Evolutionary conservation across 2,329 filamentous ascomycete species (phyloP).

Genomic region (Colletotrichum destructivum): DNA sequence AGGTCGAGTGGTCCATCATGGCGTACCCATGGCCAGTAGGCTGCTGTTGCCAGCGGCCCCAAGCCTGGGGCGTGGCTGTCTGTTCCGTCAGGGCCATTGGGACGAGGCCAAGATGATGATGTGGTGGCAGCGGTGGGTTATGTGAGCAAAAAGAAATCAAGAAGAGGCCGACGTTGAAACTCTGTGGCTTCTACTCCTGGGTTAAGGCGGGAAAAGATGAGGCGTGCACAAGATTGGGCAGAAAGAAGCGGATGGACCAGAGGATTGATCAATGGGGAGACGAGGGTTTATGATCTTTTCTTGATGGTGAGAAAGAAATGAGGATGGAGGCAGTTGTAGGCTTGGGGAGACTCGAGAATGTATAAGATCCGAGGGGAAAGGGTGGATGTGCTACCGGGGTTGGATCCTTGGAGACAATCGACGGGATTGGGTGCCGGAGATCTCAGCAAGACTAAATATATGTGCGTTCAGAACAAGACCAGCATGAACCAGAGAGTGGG

Average conservation of each 20-base stretch:
- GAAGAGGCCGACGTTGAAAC: background rate
- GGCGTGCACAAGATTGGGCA: background rate
- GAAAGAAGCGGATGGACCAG: conserved; percentile 25
- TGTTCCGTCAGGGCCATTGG: conserved; percentile 65
- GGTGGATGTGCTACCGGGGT: conserved; percentile 37
- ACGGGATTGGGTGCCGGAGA: conserved; percentile 36
- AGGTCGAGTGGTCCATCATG: conserved; percentile 63
- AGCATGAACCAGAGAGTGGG: conserved; percentile 36
- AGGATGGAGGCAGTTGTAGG: conserved; percentile 31
- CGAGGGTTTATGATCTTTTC: conserved; percentile 48
- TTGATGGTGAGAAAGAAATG: conserved; percentile 29
- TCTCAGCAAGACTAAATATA: conserved; percentile 42
- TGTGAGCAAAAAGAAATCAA: background rate
- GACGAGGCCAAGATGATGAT: background rate
- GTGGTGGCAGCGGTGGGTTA: background rate
- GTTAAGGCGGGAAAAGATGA: conserved; percentile 24
- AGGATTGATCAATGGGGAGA: background rate
- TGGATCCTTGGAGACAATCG: conserved; percentile 25
- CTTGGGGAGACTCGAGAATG: conserved; percentile 19
- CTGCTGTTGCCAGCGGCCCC: conserved; percentile 70
- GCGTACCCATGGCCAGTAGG: conserved; percentile 58
- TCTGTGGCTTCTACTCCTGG: background rate
- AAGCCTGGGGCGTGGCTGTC: conserved; percentile 61
- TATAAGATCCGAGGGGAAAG: conserved; percentile 24
- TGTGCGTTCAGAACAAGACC: conserved; percentile 34